These are phyloP conservation scores for Pseudocercospora macadamiae DNA, from an alignment of 2,329 filamentous ascomycete species.

Conservation along the genomic window DNA sequence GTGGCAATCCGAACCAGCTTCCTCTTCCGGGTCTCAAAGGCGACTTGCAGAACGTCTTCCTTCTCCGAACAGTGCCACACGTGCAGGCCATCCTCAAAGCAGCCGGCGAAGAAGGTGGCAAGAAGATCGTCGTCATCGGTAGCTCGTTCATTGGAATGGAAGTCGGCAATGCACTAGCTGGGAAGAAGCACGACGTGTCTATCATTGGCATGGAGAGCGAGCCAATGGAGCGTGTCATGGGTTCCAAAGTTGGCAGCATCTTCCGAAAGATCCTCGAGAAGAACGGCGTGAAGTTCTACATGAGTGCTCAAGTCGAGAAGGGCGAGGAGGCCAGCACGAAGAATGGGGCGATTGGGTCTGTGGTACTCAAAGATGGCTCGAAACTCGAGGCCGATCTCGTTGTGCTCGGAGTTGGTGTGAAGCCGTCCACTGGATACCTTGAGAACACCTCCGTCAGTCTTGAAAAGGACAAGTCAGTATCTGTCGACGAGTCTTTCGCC, in stretches of 20 bases:
- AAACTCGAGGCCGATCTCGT: slow-evolving; percentile 84
- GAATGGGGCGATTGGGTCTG: slow-evolving; percentile 72
- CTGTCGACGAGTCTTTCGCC: slow-evolving; percentile 77
- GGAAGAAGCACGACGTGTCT: slow-evolving; percentile 79
- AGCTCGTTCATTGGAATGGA: slow-evolving; percentile 99
- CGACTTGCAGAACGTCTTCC: slow-evolving; percentile 82
- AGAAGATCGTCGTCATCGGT: slow-evolving; percentile 90
- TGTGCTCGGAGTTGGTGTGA: slow-evolving; percentile 86
- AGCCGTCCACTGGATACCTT: slow-evolving; percentile 82
- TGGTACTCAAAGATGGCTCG: slow-evolving; percentile 84
- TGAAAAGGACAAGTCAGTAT: slow-evolving; percentile 82
- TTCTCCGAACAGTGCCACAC: slow-evolving; percentile 76
- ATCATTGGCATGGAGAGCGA: slow-evolving; percentile 86
- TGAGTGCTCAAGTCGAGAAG: slow-evolving; percentile 79
- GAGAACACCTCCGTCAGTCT: slow-evolving; percentile 72
- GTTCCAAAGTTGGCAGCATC: slow-evolving; percentile 75
- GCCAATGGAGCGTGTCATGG: slow-evolving; percentile 85
- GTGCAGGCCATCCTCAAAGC: slow-evolving; percentile 75
- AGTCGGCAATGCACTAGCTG: slow-evolving; percentile 76
- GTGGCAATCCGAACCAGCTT: slow-evolving; percentile 74
- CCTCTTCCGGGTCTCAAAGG: slow-evolving; percentile 82
- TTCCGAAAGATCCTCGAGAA: slow-evolving; percentile 80
- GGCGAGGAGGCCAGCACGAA: slow-evolving; percentile 72
- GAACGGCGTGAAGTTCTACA: slow-evolving; percentile 85
- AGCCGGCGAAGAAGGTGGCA: slow-evolving; percentile 75